Percentiles rank a stretch among this genome's conserved stretches.
Conservation (phyloP, 306 rosid species). For the Trifolium subterraneum region DNA sequence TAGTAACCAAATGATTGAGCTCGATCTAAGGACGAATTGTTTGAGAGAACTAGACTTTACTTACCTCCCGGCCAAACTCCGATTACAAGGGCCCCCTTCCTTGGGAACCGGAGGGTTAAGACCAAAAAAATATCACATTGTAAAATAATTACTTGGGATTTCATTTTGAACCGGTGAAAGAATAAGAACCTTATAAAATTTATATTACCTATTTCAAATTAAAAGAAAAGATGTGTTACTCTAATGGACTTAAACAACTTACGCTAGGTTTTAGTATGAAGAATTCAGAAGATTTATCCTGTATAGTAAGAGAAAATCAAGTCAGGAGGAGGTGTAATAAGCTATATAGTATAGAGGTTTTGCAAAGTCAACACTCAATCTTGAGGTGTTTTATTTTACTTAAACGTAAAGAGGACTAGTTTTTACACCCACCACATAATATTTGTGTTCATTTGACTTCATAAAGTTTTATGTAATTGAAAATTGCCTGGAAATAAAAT, state of each 20-base stretch:
- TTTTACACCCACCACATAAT: neutral
- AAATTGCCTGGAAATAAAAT: slow-evolving; percentile 35
- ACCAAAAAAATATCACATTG: slow-evolving; percentile 19
- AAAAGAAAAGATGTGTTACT: neutral
- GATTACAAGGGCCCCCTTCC: neutral
- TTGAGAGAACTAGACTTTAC: neutral
- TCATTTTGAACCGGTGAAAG: slow-evolving; percentile 21
- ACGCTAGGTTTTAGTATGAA: neutral
- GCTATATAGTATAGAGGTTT: neutral
- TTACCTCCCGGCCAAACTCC: neutral
- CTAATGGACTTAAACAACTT: neutral
- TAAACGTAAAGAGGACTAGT: neutral
- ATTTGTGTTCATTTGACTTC: slow-evolving; percentile 28
- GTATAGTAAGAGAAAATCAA: neutral
- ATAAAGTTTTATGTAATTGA: slow-evolving; percentile 23
- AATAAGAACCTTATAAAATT: slow-evolving; percentile 25
- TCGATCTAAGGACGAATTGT: neutral
- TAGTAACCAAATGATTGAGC: neutral
- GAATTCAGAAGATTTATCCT: neutral
- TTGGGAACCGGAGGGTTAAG: neutral
- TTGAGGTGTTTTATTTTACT: neutral
- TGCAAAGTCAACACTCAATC: slow-evolving; percentile 1
- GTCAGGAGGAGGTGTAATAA: slow-evolving; percentile 1
- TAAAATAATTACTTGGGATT: slow-evolving; percentile 21
- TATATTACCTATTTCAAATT: slow-evolving; percentile 6